Percentiles rank a stretch among this genome's conserved stretches.
phyloP scores from a whole-genome alignment of 805 yeast genomes.

The Starmera dryadoides region DNA sequence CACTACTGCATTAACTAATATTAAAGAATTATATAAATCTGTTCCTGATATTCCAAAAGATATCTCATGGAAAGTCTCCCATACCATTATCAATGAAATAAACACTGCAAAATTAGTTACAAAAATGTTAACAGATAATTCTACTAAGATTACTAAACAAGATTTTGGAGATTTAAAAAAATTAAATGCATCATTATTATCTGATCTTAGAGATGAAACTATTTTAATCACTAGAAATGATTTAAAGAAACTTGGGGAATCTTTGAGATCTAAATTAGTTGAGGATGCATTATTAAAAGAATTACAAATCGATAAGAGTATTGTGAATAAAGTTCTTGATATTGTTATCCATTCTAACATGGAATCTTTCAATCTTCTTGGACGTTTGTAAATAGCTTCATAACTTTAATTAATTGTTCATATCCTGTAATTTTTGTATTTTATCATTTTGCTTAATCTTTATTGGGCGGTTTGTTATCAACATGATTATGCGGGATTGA shows the following conservation, averaged over 20 bases:
- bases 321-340: constrained; percentile 9
- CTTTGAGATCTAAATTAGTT: constrained; percentile 1
- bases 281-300: constrained; percentile 3
- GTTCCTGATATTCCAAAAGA: constrained; percentile 10
- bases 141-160: constrained; percentile 2
- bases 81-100: constrained; percentile 9
- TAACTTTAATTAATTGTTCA: not conserved
- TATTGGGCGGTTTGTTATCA: no score
- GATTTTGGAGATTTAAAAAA: constrained; percentile 11
- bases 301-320: constrained; percentile 5
- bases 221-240: constrained; percentile 7
- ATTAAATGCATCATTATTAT: constrained; percentile 7
- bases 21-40: constrained; percentile 2
- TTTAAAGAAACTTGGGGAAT: not conserved
- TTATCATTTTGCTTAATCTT: no score
- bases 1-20: not conserved
- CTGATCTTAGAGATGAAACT: constrained; percentile 11
- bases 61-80: constrained; percentile 13
- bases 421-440: no score
- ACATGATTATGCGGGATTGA: no score
- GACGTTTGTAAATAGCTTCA: constrained; percentile 8
- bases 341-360: constrained; percentile 11
- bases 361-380: constrained; percentile 15
- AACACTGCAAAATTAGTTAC: constrained; percentile 13
- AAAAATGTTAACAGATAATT: not conserved